These are phyloP conservation scores for Cordyceps cateniannulata DNA, from an alignment of 2,329 filamentous ascomycete species.

Conservation along the genomic window DNA sequence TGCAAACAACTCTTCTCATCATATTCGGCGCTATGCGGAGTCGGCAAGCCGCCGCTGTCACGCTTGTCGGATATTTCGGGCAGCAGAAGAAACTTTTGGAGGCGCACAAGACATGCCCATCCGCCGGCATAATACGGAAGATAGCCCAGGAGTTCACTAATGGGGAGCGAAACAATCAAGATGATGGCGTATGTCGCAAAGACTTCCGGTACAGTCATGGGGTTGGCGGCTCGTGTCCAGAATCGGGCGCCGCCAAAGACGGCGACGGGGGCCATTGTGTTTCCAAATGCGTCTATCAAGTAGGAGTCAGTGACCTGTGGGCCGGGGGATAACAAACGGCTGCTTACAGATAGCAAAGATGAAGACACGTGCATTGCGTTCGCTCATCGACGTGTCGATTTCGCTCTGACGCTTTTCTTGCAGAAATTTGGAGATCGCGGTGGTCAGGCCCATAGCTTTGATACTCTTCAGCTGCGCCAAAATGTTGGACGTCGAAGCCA, in stretches of 20 bases:
- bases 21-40: not conserved
- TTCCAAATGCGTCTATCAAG: not conserved
- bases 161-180: not conserved
- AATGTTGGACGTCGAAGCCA: not conserved
- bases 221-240: not conserved
- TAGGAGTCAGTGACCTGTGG: not conserved
- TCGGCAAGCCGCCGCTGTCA: not conserved
- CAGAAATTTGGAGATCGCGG: not conserved
- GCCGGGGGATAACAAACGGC: no score
- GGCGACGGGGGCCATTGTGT: not conserved
- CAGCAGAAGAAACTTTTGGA: conserved; percentile 3
- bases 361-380: conserved; percentile 2
- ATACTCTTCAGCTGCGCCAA: conserved; percentile 2
- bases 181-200: conserved; percentile 2
- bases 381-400: conserved; percentile 1
- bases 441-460: conserved; percentile 1
- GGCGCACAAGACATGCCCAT: not conserved
- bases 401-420: not conserved
- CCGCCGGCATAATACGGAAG: conserved; percentile 2
- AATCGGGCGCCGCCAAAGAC: conserved; percentile 6
- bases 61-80: not conserved
- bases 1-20: not conserved
- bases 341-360: conserved; percentile 1
- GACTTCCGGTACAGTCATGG: not conserved
- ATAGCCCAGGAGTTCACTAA: not conserved